Percentiles rank a stretch among this genome's conserved stretches.
phyloP scores from a whole-genome alignment of 441 rosid genomes.

The Pelargonium australe region DNA sequence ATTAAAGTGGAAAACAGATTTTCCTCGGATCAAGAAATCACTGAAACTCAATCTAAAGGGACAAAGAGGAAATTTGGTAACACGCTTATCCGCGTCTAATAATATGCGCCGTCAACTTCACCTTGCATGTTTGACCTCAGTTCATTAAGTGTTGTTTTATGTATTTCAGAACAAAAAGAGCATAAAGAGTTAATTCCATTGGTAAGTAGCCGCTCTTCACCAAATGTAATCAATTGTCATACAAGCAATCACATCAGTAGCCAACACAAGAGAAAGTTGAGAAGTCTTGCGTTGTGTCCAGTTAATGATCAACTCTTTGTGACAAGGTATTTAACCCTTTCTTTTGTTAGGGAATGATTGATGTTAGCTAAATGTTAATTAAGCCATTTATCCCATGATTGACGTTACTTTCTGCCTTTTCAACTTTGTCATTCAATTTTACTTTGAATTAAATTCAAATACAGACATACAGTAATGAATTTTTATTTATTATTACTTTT shows the following conservation, averaged over 20 bases:
- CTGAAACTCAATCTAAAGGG: constrained; percentile 39
- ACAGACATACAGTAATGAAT: no score
- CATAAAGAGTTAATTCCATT: constrained; percentile 67
- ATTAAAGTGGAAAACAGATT: constrained; percentile 34
- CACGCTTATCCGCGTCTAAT: constrained; percentile 1
- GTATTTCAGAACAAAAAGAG: constrained; percentile 57
- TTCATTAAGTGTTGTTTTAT: constrained; percentile 14
- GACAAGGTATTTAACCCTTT: constrained; percentile 50
- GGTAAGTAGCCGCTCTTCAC: constrained; percentile 48
- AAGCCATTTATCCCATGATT: neutral
- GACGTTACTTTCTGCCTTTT: neutral
- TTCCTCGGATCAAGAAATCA: constrained; percentile 30
- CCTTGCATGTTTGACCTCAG: neutral
- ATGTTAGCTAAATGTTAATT: neutral
- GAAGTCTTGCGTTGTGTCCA: constrained; percentile 73
- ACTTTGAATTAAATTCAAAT: neutral
- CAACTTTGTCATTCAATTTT: neutral
- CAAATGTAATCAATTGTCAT: constrained; percentile 45
- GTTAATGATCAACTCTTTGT: constrained; percentile 74
- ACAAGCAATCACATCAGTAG: constrained; percentile 61
- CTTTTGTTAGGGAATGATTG: neutral
- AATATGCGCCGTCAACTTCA: constrained; percentile 6
- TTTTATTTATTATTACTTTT: no score
- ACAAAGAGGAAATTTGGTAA: constrained; percentile 68
- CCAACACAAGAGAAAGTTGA: constrained; percentile 91